Evolutionary conservation across 2,329 filamentous ascomycete genomes (phyloP), one percentile per base, ranked within the genome.

Genomic region (Fusarium newnesense): DNA sequence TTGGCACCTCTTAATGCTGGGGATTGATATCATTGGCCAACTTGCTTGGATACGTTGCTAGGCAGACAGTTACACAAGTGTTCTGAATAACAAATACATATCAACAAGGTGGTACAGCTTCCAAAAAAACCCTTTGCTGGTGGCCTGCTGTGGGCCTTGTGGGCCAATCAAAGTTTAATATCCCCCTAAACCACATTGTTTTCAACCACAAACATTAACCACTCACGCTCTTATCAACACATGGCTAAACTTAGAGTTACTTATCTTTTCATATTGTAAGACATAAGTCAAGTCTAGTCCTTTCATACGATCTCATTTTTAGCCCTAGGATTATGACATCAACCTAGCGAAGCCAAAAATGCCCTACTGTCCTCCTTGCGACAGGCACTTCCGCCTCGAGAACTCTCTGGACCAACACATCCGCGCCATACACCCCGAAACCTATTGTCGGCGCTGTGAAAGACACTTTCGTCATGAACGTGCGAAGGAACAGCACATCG

Each of bases 381-480:
- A 58, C 15, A 54, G 50, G 13, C 13, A 44, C 4, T 69, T 69
- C 11, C 34, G 57, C 26, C 26, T 24, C 7, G 66, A 58, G 8
- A 36, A 12, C 9, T 56, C 66, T 3, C 39, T 64, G 0, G 15
- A 64, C 10, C 66, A 69, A 30, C 64, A 69, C 6, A 50, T 69
- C 24, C 24, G 37, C 3, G 64, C 50, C 18, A 26, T 47, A 4
- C 66, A 69, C 26, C 9, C n/a, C n/a, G 7, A 46, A 8, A 69
- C 42, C 8, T 69, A 69, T n/a, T 69, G 67, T 4, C 52, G 58
- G 43, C 67, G 64, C 4, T 69, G 64, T 36, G 44, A 69, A 2
- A 64, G 65, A 10, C 39, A 69, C n/a, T 69, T 69, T 6, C 15
- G 40, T 0, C 50, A 64, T 4, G 36, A 36, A 13, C 21, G 15